Percentiles rank a stretch among this genome's conserved stretches.
These are phyloP conservation scores for Neoascochyta sp. DNA, from an alignment of 2,329 filamentous ascomycete species.

Conservation along the genomic window DNA sequence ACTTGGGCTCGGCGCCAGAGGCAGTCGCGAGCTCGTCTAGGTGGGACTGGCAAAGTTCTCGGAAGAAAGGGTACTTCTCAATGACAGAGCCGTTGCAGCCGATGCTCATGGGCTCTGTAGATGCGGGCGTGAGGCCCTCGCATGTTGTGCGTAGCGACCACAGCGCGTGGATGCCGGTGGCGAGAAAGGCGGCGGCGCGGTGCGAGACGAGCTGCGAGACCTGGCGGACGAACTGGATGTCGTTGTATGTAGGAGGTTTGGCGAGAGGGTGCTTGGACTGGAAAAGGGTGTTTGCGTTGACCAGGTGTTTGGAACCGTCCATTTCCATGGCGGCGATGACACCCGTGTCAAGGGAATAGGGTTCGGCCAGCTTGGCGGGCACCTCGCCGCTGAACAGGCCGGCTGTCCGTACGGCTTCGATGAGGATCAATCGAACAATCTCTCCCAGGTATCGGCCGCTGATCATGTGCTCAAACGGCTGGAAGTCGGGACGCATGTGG, in stretches of 20 bases:
- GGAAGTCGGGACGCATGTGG: slow-evolving; percentile 59
- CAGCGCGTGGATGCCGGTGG: slow-evolving; percentile 60
- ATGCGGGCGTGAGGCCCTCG: slow-evolving; percentile 42
- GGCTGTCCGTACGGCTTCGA: slow-evolving; percentile 56
- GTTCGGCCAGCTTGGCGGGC: slow-evolving; percentile 52
- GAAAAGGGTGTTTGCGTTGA: slow-evolving; percentile 45
- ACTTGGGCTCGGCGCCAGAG: slow-evolving; percentile 39
- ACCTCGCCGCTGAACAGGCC: slow-evolving; percentile 56
- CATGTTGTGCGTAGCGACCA: slow-evolving; percentile 54
- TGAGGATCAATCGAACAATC: slow-evolving; percentile 57
- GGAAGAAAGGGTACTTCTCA: slow-evolving; percentile 71
- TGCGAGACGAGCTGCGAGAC: slow-evolving; percentile 53
- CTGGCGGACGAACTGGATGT: slow-evolving; percentile 54
- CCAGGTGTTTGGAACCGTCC: slow-evolving; percentile 40
- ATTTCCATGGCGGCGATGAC: slow-evolving; percentile 57
- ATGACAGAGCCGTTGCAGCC: slow-evolving; percentile 78
- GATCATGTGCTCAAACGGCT: slow-evolving; percentile 62
- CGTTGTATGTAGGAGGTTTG: slow-evolving; percentile 44
- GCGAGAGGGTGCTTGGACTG: slow-evolving; percentile 51
- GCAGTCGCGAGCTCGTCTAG: slow-evolving; percentile 55
- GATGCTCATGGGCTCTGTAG: slow-evolving; percentile 47
- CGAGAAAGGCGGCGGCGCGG: slow-evolving; percentile 60
- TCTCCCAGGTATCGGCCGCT: slow-evolving; percentile 63
- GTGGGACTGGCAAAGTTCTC: slow-evolving; percentile 58
- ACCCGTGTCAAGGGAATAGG: slow-evolving; percentile 58